Conservation (phyloP, 495 filamentous ascomycete genomes). For the Viridothelium virens region DNA sequence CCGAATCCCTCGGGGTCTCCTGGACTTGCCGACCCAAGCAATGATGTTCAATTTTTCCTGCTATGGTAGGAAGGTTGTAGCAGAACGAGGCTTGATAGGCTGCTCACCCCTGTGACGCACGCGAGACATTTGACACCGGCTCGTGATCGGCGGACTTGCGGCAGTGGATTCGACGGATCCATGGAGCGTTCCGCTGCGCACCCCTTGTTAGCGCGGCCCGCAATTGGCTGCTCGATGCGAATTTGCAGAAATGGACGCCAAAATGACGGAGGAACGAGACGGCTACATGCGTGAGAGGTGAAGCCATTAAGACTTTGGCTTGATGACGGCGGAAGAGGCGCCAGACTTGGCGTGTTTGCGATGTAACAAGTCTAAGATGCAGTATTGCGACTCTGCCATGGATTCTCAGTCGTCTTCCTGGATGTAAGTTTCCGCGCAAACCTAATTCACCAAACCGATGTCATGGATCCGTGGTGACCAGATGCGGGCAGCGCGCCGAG, state of each 20-base stretch:
- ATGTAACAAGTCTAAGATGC: background rate
- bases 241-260: conserved; percentile 9
- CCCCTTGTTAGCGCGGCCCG: background rate
- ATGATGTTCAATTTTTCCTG: background rate
- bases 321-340: background rate
- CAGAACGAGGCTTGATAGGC: background rate
- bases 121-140: conserved; percentile 9
- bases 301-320: background rate
- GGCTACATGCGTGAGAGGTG: conserved; percentile 10
- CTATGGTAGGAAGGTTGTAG: background rate
- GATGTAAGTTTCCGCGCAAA: no score
- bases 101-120: background rate
- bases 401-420: background rate
- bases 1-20: background rate
- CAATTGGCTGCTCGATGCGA: conserved; percentile 1
- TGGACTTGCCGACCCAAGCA: conserved; percentile 6
- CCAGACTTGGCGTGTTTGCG: conserved; percentile 1
- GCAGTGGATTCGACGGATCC: background rate
- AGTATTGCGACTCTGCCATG: background rate
- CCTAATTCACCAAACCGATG: no score
- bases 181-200: conserved; percentile 3
- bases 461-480: no score
- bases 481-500: no score
- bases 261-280: background rate
- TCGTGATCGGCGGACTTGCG: conserved; percentile 3